Percentiles rank a stretch among this genome's conserved stretches.
Conservation (phyloP, 2,329 filamentous ascomycete genomes). For the Westerdykella sp. region DNA sequence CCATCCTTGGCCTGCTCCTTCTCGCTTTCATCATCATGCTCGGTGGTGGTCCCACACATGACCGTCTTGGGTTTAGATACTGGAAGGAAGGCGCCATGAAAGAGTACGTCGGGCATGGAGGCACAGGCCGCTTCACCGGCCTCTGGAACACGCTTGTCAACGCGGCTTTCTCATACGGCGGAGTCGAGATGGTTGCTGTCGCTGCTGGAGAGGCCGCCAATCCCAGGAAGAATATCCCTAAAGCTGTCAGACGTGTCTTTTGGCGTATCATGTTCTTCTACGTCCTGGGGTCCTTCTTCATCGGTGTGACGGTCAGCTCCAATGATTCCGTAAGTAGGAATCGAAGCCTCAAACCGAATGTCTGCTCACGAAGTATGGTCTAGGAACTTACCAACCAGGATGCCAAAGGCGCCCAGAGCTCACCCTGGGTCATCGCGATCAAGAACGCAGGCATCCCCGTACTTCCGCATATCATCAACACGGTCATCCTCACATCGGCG, state of each 20-base stretch:
- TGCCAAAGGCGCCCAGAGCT: constrained; percentile 31
- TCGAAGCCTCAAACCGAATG: background rate
- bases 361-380: background rate
- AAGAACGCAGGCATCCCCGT: constrained; percentile 60
- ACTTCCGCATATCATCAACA: constrained; percentile 69
- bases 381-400: constrained; percentile 43
- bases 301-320: constrained; percentile 55
- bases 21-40: constrained; percentile 30
- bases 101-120: constrained; percentile 46
- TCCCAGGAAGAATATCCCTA: constrained; percentile 44
- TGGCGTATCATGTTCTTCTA: constrained; percentile 55
- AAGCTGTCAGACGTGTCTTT: constrained; percentile 51
- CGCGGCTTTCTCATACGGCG: constrained; percentile 40
- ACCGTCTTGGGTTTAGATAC: constrained; percentile 55
- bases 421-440: constrained; percentile 57
- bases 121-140: constrained; percentile 57
- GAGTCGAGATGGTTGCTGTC: constrained; percentile 35
- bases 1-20: constrained; percentile 29
- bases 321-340: constrained; percentile 36
- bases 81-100: constrained; percentile 58
- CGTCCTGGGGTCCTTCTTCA: constrained; percentile 45
- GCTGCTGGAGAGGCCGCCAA: constrained; percentile 34
- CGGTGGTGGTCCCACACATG: constrained; percentile 31
- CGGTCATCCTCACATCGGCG: constrained; percentile 65
- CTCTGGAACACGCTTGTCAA: constrained; percentile 52